Percentiles rank a stretch among this genome's conserved stretches.
Conservation (phyloP, 2,329 filamentous ascomycete species). For the Didymella segeticola region DNA sequence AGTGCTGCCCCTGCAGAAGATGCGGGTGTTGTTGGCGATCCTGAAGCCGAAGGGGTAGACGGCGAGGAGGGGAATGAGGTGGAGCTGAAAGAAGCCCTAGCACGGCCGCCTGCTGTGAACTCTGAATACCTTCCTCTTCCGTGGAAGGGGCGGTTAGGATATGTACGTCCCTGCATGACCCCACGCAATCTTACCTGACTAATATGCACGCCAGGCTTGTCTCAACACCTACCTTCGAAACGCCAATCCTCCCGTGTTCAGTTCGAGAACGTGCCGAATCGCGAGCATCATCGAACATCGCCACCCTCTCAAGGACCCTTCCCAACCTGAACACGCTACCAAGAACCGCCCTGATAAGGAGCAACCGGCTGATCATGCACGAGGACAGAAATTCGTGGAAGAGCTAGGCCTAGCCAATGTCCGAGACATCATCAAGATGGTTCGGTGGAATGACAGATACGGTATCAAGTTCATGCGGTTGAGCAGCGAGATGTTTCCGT, state of each 20-base stretch:
- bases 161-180: slow-evolving; percentile 64
- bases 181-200: slow-evolving; percentile 26
- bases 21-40: slow-evolving; percentile 47
- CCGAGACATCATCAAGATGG: slow-evolving; percentile 81
- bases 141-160: slow-evolving; percentile 88
- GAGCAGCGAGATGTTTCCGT: slow-evolving; percentile 96
- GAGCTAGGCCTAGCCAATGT: slow-evolving; percentile 81
- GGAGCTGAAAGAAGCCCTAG: slow-evolving; percentile 64
- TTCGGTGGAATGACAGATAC: slow-evolving; percentile 91
- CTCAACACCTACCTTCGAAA: slow-evolving; percentile 89
- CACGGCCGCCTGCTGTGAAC: slow-evolving; percentile 77
- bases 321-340: slow-evolving; percentile 77
- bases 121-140: slow-evolving; percentile 84
- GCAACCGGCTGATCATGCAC: slow-evolving; percentile 68
- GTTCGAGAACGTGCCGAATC: slow-evolving; percentile 89
- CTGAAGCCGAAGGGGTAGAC: slow-evolving; percentile 56
- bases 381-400: slow-evolving; percentile 77
- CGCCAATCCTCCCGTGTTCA: slow-evolving; percentile 84
- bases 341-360: slow-evolving; percentile 85
- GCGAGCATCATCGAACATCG: slow-evolving; percentile 88
- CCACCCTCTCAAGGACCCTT: slow-evolving; percentile 77
- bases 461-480: slow-evolving; percentile 91
- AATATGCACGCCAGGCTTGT: slow-evolving; percentile 67
- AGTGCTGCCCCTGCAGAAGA: slow-evolving; percentile 26
- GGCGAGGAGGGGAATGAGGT: slow-evolving; percentile 56